Evolutionary conservation across 2,329 filamentous ascomycete genomes (phyloP), one percentile per base, ranked within the genome.

Genomic region (Sphaerostilbella broomeana): DNA sequence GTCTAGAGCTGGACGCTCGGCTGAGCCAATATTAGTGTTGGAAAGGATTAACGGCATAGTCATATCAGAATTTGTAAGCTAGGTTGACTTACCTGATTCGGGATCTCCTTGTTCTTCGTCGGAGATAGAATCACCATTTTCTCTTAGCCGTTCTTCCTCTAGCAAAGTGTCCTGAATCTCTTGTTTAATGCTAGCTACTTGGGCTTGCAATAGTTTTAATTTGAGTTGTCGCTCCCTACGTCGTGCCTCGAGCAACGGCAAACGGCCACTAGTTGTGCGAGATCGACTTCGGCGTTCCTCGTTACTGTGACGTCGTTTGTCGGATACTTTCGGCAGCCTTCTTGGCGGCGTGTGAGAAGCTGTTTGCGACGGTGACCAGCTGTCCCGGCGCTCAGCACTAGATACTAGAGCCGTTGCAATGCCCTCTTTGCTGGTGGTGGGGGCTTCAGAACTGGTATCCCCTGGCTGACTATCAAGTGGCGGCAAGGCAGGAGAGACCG

Each of bases 181-280:
- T 17, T 63, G 63, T 51, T 75, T 61, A 24, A 77, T 62, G 13
- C 61, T 64, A 15, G 61, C 59, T 16, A 72, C 60, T 51, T 75
- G 65, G 4, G 67, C 64, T 42, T 69, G 61, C 24, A 75, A 50
- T 15, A 62, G 55, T 38, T 64, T 63, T 13, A 77, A 51, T 43
- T 65, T 70, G n/a, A 64, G 59, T 41, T 68, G 62, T 48, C 75
- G 55, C 17, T 61, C 55, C 36, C 48, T 56, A 20, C 61, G 51
- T 27, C 52, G 57, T 16, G 61, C 59, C 48, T 63, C 60, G 16
- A 65, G 40, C 11, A 63, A 44, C 8, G 61, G 55, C 16, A 65
- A 45, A n/a, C 61, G 55, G 29, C 63, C 60, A 33, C 59, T 63
- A 5, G 61, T 58, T 25, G 53, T 54, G 5, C 56, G 55, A 26